phyloP scores from a whole-genome alignment of 2,329 filamentous ascomycete genomes.

The Colletotrichum sublineola region DNA sequence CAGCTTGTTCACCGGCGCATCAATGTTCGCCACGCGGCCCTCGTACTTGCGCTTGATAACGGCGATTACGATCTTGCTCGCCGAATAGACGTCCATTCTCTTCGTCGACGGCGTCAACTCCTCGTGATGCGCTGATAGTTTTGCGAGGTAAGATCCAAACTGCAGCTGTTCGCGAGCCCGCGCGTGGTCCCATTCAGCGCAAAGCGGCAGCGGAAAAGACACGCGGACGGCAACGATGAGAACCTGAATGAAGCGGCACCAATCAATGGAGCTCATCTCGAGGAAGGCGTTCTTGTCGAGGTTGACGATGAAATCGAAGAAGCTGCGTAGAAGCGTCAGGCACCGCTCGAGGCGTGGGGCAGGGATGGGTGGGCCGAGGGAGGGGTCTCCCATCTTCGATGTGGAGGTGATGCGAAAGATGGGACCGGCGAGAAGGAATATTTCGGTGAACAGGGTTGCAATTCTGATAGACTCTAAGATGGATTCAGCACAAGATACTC shows the following conservation, averaged over 20 bases:
- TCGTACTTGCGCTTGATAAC: constrained; percentile 62
- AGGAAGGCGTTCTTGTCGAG: constrained; percentile 51
- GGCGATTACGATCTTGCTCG: constrained; percentile 60
- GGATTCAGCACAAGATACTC: constrained; percentile 33
- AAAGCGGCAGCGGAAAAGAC: constrained; percentile 59
- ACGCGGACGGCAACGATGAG: constrained; percentile 61
- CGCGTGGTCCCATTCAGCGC: constrained; percentile 51
- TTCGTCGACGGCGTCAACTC: constrained; percentile 46
- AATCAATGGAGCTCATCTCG: constrained; percentile 58
- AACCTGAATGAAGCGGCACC: constrained; percentile 56
- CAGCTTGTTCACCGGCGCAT: constrained; percentile 44
- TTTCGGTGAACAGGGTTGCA: constrained; percentile 49
- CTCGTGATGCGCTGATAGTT: constrained; percentile 49
- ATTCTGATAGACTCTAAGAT: constrained; percentile 22
- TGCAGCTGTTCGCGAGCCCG: constrained; percentile 56
- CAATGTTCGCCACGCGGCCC: constrained; percentile 53
- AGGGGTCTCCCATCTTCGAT: constrained; percentile 36
- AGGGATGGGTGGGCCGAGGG: constrained; percentile 40
- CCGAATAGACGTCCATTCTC: constrained; percentile 58
- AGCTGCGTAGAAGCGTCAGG: constrained; percentile 46
- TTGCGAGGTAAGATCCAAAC: constrained; percentile 56
- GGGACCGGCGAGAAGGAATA: constrained; percentile 58
- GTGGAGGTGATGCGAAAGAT: constrained; percentile 24
- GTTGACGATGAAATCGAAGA: constrained; percentile 51
- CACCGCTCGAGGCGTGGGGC: constrained; percentile 44